Base-by-base conservation (phyloP, 805 yeast species). In the Wickerhamomyces rabaulensis region DNA sequence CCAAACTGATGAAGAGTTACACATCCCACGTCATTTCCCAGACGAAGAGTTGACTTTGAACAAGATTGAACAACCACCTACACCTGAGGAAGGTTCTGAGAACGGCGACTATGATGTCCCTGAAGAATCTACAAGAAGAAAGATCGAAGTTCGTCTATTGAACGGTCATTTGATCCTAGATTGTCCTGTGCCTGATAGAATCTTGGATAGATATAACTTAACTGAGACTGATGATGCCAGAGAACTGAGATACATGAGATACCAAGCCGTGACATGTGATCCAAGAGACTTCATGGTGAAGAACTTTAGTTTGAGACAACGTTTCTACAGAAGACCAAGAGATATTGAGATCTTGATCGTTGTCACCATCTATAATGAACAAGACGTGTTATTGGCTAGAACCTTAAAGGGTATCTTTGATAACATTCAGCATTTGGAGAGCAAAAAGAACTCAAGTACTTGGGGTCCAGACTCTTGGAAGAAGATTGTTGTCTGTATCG, bases 381-480 rank as follows among this genome's bases (percentile, higher is more conserved):
- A 82, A 56, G 97, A 92, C 52, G 72, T 87, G 15, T 68, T 87
- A 31, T 68, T 91, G 43, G 97, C 91, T 3, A 72, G 92, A 56
- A 91, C 97, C 5, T 72, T 92, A 54, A 87, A 87, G 61, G 97
- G 97, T 54, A 87, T 89, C 12, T 88, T 92, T 70, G 87, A 87
- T 48, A 92, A 94, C 63, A 84, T 92, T 52, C 75, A 80, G 52
- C 83, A 90, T 63, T 73, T 94, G 59, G 74, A 78, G 40, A 76
- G 81, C 44, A 76, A 86, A 50, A 73, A 82, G 27, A 76, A 81
- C 51, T 79, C 87, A 1, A 76, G 79, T 13, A 76, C 81, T 1
- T 92, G 99, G 99, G 98, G 98, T n/a, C 80, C 80, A 39, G 95
- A 88, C 48, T 81, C 95, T 0, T 92, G 98, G 98, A 89, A 91